Base-by-base conservation (phyloP, 305 asterid genomes). In the Fraxinus nigra region DNA sequence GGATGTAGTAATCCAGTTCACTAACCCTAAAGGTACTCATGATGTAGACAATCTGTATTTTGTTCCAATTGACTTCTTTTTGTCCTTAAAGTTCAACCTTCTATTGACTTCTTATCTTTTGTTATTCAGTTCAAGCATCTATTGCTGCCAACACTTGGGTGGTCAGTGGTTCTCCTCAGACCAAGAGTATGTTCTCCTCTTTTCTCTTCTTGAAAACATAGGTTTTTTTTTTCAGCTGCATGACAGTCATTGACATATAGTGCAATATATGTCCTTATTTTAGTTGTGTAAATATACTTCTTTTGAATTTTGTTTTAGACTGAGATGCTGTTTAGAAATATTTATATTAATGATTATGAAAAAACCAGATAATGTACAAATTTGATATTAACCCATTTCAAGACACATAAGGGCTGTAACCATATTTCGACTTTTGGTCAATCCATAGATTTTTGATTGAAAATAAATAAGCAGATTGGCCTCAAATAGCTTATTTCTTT, bases 141-240 rank as follows among this genome's bases (percentile, higher is more conserved):
- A 87, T 93, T 35, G 93, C 97, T 76, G 97, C 97, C 86, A 92
- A 93, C 90, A 93, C 97, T 38, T 93, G 97, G 97, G 97, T 93
- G 79, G 96, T 91, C 74, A 92, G 97, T 83, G 97, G 97, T 51
- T 84, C 96, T 76, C 97, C 97, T 75, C 96, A 93, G 90, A 93
- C 91, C 84, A 93, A 93, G 88, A 91, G 97, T 93, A 90, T 8
- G 93, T 20, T 59, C 30, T 76, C 40, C 79, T 20, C 5, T 9
- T 20, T 56, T 48, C 76, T 14, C 67, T 79, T 67, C 54, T 54
- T 11, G 7, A 8, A 33, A 26, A 4, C 2, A 48, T 28, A 33
- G 14, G 7, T 32, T 32, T 32, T 32, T 32, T 59, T 75, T 46
- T 38, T 22, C 6, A 18, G 51, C 5, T 80, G 35, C 72, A 30